These are phyloP conservation scores for Candida gorgasii DNA, from an alignment of 805 yeast genomes.

Conservation along the genomic window DNA sequence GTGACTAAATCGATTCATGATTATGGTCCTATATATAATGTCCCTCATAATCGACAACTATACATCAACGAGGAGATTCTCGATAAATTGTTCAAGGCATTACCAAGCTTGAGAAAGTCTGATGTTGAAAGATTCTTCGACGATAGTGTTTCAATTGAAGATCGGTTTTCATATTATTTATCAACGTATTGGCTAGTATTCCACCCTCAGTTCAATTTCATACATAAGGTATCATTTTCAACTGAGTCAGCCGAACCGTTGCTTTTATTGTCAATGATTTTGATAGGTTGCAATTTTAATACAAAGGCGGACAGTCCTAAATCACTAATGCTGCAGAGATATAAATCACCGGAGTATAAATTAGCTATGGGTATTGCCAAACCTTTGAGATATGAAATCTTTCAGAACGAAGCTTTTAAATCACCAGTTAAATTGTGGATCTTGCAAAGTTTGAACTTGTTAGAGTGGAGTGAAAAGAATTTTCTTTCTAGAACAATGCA, in stretches of 20 bases:
- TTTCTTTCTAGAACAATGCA: constrained; percentile 68
- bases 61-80: constrained; percentile 40
- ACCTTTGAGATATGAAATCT: constrained; percentile 69
- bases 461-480: constrained; percentile 81
- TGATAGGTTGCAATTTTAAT: constrained; percentile 53
- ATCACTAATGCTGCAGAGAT: constrained; percentile 13
- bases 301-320: constrained; percentile 16
- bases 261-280: constrained; percentile 53
- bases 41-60: constrained; percentile 31
- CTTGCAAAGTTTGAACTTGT: constrained; percentile 66
- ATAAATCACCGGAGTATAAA: constrained; percentile 34
- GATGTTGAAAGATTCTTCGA: constrained; percentile 26
- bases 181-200: constrained; percentile 57
- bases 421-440: constrained; percentile 80
- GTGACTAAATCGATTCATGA: constrained; percentile 9
- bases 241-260: constrained; percentile 49
- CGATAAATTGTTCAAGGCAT: constrained; percentile 32
- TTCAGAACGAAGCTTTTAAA: constrained; percentile 67
- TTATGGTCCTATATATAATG: constrained; percentile 21
- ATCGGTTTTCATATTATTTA: constrained; percentile 36
- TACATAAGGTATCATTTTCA: constrained; percentile 60
- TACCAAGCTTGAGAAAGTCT: constrained; percentile 29
- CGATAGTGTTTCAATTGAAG: constrained; percentile 25
- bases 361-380: constrained; percentile 50
- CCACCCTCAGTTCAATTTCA: constrained; percentile 58